Evolutionary conservation across 352 stramenopile species (phyloP), one percentile per base, ranked within the genome.

Genomic region (Pythium brassicae): DNA sequence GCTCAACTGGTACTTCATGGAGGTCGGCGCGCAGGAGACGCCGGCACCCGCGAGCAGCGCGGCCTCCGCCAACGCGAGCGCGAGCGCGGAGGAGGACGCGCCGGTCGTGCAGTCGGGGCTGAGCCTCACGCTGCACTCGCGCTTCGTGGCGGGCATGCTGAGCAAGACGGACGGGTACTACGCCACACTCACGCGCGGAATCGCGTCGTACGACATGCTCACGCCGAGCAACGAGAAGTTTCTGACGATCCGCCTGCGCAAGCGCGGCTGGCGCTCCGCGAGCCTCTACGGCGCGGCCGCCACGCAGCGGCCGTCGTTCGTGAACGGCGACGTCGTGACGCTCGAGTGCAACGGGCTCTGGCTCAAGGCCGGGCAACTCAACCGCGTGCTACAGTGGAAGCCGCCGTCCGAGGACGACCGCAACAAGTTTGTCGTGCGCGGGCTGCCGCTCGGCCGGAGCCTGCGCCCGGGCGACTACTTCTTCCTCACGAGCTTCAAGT

Each of bases 1-100:
- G 22, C 66, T 95, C 55, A 95, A 95, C 59, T 92, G 82, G 74
- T 95, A 95, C 71, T 95, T 95, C 44, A 83, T 83, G 47, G 83
- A 93, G 52, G 68, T 93, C 29, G 80, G 37, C 66, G 69, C 59
- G 44, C 65, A 50, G 53, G 59, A 59, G 39, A 54, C 42, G 3
- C 37, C 43, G 39, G 37, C 32, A 5, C 22, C 14, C 15, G n/a
- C 43, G 17, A 42, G 52, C 27, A 50, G 40, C 22, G 29, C 5
- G 0, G 25, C 25, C 27, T 35, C 34, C 23, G 14, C 20, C 23
- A 32, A n/a, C 27, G 37, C 9, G 19, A 50, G 17, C n/a, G 22
- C 20, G 7, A 43, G 37, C 23, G 53, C 22, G 1, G 54, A 37
- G 1, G 39, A 60, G 34, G 53, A 60, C 7, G 54, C 50, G 11